These are phyloP conservation scores for Trichoderma sp. DNA, from an alignment of 2,329 filamentous ascomycete genomes.

Conservation along the genomic window DNA sequence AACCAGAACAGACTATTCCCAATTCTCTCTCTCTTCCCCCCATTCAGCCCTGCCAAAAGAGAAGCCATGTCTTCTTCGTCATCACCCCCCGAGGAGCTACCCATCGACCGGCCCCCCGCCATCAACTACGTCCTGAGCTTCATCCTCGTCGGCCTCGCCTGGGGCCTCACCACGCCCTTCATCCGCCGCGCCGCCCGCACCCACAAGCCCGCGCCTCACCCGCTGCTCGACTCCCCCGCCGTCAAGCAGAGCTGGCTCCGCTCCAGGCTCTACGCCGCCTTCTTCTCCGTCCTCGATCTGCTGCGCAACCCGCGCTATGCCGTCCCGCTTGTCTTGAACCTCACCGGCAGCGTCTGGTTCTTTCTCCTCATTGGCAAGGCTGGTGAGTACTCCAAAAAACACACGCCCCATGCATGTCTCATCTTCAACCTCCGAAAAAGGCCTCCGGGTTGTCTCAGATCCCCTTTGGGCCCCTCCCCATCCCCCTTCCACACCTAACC, in stretches of 20 bases:
- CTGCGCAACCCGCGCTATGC: conserved; percentile 80
- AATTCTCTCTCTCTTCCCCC: not conserved
- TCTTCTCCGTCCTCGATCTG: conserved; percentile 75
- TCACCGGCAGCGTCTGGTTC: conserved; percentile 95
- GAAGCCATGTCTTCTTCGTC: not conserved
- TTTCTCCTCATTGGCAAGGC: conserved; percentile 90
- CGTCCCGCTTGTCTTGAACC: conserved; percentile 77
- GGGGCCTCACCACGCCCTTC: conserved; percentile 91
- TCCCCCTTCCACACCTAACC: conserved; percentile 7
- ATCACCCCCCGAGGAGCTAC: not conserved
- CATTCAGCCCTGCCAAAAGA: conserved; percentile 2
- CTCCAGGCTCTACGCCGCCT: conserved; percentile 59
- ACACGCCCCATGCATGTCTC: not conserved
- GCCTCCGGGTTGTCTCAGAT: conserved; percentile 5
- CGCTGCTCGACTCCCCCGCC: conserved; percentile 49
- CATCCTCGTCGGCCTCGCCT: conserved; percentile 84
- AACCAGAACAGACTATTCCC: not conserved
- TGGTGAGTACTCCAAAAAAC: conserved; percentile 54
- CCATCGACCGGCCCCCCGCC: conserved; percentile 44
- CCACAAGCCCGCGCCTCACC: conserved; percentile 63
- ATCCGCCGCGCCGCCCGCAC: conserved; percentile 80
- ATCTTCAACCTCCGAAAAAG: not conserved
- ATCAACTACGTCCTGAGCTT: conserved; percentile 88
- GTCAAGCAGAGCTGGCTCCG: conserved; percentile 59
- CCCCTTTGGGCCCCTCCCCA: not conserved